Evolutionary conservation across 2,329 filamentous ascomycete genomes (phyloP), one percentile per base, ranked within the genome.

Genomic region (Colletotrichum shisoi): DNA sequence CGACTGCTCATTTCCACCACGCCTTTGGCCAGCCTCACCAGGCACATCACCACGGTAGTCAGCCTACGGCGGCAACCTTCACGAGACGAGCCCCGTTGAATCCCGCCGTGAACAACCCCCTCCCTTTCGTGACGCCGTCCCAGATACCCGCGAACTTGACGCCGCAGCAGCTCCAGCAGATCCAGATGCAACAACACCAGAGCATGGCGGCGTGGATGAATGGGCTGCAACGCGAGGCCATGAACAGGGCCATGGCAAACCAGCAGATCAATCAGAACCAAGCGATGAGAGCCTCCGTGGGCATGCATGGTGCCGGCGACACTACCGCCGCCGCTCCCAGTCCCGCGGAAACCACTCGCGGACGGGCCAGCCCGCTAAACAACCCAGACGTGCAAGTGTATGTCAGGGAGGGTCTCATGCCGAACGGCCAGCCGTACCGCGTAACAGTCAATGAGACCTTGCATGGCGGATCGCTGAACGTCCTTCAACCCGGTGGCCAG

Each of bases 221-320:
- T 24, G 81, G 82, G 51, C 73, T 83, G n/a, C 82, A 83, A 67
- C 76, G 79, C 34, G 82, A 85, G 59, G 80, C 80, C 8, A 77
- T 77, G 73, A 76, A 76, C 45, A 79, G 76, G 57, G 81, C 76
- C 62, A 76, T 79, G 57, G 76, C 76, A 57, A 79, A 77, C 49
- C 81, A 82, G 69, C 80, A 80, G 52, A 76, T 77, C 60, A 80
- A 76, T 45, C 81, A 82, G 69, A 81, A 80, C 51, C 83, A 83
- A 69, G 75, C 79, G 56, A 76, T 74, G 37, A 74, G 81, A 61
- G 78, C 79, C 56, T 73, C 79, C 13, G 73, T 79, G 71, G 79
- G 78, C 12, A 74, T 80, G 70, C 79, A 79, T 40, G 79, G 79
- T n/a, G 71, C 79, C 48, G 78, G 80, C 34, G 78, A 82, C 63